Evolutionary conservation across 1,284 basidiomycete species (phyloP).

Genomic region (Leccinum huronense): DNA sequence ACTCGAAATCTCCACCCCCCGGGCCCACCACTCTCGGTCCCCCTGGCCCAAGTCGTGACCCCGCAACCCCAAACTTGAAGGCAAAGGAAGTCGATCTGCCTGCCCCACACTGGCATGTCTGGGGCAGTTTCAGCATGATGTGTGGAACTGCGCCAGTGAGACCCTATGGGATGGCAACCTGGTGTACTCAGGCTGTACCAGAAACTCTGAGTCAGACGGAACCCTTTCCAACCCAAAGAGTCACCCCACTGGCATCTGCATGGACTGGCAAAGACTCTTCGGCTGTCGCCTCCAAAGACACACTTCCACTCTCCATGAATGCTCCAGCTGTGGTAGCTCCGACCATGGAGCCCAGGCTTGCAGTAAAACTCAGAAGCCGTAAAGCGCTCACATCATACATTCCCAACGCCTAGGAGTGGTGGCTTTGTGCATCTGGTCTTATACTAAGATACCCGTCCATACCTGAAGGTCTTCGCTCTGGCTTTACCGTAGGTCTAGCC

Average conservation of each 20-base stretch:
- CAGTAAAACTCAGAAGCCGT: background rate
- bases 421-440: background rate
- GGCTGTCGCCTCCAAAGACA: background rate
- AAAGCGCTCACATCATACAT: background rate
- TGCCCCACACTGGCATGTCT: background rate
- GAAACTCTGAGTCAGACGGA: background rate
- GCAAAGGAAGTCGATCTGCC: background rate
- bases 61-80: background rate
- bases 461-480: background rate
- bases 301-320: background rate
- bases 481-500: background rate
- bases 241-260: background rate
- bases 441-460: background rate
- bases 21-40: background rate
- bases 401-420: background rate
- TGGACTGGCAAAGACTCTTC: background rate
- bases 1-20: background rate
- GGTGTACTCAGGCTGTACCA: background rate
- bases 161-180: background rate
- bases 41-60: background rate
- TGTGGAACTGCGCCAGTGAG: background rate
- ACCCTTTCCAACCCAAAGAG: background rate
- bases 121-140: background rate
- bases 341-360: background rate
- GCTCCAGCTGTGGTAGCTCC: background rate